Conservation (phyloP, 2,329 filamentous ascomycete species). For the Aspergillus tubingensis region DNA sequence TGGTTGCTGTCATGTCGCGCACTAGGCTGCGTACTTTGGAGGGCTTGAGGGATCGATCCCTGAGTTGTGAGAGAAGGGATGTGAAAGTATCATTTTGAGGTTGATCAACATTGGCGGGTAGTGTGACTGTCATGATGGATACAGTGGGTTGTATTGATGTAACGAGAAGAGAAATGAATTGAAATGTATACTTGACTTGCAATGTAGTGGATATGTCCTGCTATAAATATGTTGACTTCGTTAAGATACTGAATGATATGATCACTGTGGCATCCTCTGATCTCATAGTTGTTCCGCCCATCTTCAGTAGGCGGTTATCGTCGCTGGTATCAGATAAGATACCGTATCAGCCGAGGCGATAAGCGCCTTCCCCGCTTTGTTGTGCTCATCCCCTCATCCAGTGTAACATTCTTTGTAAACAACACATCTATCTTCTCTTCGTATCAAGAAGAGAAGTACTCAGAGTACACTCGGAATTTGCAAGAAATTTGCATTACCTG, state of each 20-base stretch:
- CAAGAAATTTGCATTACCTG: too few relatives aligned
- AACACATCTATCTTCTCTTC: not conserved
- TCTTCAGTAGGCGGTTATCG: not conserved
- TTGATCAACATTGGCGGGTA: slow-evolving; percentile 20
- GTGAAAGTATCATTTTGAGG: slow-evolving; percentile 14
- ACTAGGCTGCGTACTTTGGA: slow-evolving; percentile 25
- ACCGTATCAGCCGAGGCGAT: slow-evolving; percentile 8
- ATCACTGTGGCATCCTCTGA: not conserved
- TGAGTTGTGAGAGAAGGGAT: slow-evolving; percentile 14
- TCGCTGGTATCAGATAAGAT: slow-evolving; percentile 15
- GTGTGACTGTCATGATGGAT: slow-evolving; percentile 11
- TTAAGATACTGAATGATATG: not conserved
- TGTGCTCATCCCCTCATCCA: not conserved
- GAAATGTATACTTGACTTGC: not conserved
- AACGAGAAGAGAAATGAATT: not conserved
- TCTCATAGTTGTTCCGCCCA: not conserved
- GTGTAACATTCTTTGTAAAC: too few relatives aligned
- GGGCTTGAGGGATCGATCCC: slow-evolving; percentile 16
- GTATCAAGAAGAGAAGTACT: too few relatives aligned
- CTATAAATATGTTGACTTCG: not conserved
- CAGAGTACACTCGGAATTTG: too few relatives aligned
- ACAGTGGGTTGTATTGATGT: not conserved
- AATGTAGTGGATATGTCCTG: not conserved
- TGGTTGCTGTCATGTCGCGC: slow-evolving; percentile 22
- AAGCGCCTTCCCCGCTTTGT: slow-evolving; percentile 9